Percentiles rank a stretch among this genome's conserved stretches.
phyloP scores from a whole-genome alignment of 148 eudicot species.

The Silene uniflora region DNA sequence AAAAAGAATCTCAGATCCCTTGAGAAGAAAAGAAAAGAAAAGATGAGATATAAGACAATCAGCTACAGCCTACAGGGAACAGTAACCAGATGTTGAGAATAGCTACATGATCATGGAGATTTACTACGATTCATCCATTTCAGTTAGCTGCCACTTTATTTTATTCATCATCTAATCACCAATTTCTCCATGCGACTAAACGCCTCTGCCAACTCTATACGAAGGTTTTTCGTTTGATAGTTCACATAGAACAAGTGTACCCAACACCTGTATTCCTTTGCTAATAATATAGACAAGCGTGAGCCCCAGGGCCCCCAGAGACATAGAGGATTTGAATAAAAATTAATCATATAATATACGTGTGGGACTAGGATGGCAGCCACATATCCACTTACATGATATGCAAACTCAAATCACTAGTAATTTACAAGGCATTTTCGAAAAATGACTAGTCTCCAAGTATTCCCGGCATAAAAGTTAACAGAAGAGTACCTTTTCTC shows the following conservation, averaged over 20 bases:
- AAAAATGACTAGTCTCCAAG: neutral
- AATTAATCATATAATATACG: neutral
- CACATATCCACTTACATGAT: neutral
- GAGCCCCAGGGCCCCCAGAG: neutral
- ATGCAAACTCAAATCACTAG: neutral
- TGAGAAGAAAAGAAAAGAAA: neutral
- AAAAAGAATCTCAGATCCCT: neutral
- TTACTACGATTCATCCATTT: neutral
- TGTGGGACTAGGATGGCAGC: neutral
- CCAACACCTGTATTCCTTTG: neutral
- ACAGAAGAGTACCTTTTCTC: constrained; percentile 36
- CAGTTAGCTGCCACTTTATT: neutral
- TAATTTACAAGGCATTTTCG: neutral
- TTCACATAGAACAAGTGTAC: neutral
- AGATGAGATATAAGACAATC: neutral
- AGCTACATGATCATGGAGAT: neutral
- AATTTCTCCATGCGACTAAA: neutral
- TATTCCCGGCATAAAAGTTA: neutral
- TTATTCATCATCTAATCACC: neutral
- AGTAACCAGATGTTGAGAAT: neutral
- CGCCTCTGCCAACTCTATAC: neutral
- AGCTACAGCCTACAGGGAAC: neutral
- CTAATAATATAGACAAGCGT: neutral
- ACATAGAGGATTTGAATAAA: neutral
- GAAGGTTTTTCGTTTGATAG: neutral